Evolutionary conservation across 768 basidiomycete genomes (phyloP).

Genomic region (Psilocybe tampanensis): DNA sequence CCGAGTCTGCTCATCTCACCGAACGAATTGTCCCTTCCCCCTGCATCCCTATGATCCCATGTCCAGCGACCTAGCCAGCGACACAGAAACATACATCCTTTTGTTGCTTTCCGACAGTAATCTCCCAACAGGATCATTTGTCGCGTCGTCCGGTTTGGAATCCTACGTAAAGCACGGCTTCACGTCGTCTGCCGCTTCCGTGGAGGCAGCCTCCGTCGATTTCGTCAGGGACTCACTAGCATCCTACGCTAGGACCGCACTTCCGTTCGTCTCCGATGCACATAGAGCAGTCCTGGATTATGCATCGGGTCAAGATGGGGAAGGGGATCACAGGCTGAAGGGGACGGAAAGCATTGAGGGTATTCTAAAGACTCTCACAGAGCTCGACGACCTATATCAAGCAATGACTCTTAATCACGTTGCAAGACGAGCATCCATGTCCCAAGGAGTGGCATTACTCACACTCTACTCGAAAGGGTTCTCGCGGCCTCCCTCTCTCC

Average conservation of each 20-base stretch:
- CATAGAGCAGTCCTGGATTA: conserved; percentile 45
- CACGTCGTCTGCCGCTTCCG: conserved; percentile 43
- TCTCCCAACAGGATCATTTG: conserved; percentile 96
- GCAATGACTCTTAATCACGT: conserved; percentile 90
- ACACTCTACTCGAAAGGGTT: conserved; percentile 87
- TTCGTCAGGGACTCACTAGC: conserved; percentile 75
- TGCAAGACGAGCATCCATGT: conserved; percentile 80
- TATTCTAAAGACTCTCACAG: conserved; percentile 45
- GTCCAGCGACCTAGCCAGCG: conserved; percentile 32
- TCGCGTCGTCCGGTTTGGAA: conserved; percentile 92
- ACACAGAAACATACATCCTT: conserved; percentile 57
- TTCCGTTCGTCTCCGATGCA: conserved; percentile 79
- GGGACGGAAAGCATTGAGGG: conserved; percentile 17
- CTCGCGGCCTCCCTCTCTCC: conserved; percentile 49
- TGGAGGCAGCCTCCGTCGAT: conserved; percentile 40
- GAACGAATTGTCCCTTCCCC: not conserved
- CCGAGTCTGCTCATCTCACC: no score
- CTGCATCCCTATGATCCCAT: conserved; percentile 3
- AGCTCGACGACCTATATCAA: conserved; percentile 80
- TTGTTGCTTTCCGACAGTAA: conserved; percentile 89
- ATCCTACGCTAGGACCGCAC: conserved; percentile 77
- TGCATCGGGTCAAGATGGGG: conserved; percentile 5
- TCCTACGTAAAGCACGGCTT: conserved; percentile 90
- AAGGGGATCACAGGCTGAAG: not conserved
- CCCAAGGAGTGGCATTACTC: conserved; percentile 92